phyloP scores from a whole-genome alignment of 331 rosid genomes.

The Phaseolus coccineus region DNA sequence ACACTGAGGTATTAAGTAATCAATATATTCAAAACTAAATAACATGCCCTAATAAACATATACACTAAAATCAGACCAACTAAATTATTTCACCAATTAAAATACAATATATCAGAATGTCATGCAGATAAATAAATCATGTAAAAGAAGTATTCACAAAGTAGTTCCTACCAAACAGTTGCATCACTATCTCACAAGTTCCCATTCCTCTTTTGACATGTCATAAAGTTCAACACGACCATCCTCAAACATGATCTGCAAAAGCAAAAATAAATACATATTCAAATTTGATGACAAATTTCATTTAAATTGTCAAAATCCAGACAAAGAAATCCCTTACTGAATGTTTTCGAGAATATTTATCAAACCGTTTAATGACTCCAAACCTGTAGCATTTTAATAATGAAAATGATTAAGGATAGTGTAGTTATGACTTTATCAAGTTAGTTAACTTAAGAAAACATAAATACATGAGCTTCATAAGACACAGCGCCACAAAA shows the following conservation, averaged over 20 bases:
- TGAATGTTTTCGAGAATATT: constrained; percentile 66
- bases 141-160: constrained; percentile 36
- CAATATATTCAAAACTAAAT: constrained; percentile 21
- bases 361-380: constrained; percentile 70
- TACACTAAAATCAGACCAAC: background rate
- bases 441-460: constrained; percentile 7
- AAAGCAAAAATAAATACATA: constrained; percentile 32
- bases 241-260: constrained; percentile 88
- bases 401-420: constrained; percentile 25
- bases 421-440: background rate
- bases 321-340: constrained; percentile 54
- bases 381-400: constrained; percentile 71
- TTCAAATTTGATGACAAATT: constrained; percentile 16
- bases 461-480: constrained; percentile 12
- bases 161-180: constrained; percentile 41
- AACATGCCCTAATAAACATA: constrained; percentile 1
- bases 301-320: constrained; percentile 23
- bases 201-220: constrained; percentile 91
- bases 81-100: background rate
- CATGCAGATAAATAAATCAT: constrained; percentile 10
- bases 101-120: constrained; percentile 23
- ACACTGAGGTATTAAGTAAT: background rate
- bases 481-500: constrained; percentile 13
- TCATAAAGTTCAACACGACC: constrained; percentile 68
- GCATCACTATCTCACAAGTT: constrained; percentile 60